phyloP scores from a whole-genome alignment of 805 yeast species.

The Jamesozyma jinghongensis region DNA sequence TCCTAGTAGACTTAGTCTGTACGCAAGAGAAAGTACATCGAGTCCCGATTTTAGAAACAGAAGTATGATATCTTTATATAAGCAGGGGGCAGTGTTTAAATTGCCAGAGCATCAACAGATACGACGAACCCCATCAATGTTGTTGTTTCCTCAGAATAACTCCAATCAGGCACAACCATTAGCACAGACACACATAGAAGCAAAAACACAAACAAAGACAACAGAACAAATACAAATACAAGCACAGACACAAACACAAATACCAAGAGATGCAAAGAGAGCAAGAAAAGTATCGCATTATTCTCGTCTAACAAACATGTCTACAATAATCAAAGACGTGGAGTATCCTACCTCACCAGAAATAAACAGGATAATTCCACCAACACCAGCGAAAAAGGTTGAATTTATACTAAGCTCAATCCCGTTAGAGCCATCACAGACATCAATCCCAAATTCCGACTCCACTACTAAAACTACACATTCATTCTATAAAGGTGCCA shows the following conservation, averaged over 20 bases:
- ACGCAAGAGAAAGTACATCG: constrained; percentile 24
- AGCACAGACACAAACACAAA: neutral
- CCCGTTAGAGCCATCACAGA: constrained; percentile 4
- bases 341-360: constrained; percentile 40
- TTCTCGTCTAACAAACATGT: constrained; percentile 17
- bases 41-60: constrained; percentile 27
- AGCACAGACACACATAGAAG: constrained; percentile 1
- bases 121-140: constrained; percentile 24
- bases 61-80: constrained; percentile 24
- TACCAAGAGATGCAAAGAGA: neutral
- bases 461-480: too few species aligned
- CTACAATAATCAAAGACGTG: constrained; percentile 22
- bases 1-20: constrained; percentile 22
- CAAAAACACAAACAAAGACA: neutral
- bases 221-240: neutral
- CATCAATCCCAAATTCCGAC: constrained; percentile 12
- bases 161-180: constrained; percentile 6
- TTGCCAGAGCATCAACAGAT: constrained; percentile 8
- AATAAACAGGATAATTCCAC: constrained; percentile 43
- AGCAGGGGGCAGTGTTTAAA: constrained; percentile 13
- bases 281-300: constrained; percentile 8
- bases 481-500: constrained; percentile 15
- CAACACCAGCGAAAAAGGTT: constrained; percentile 60
- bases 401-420: constrained; percentile 33
- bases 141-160: constrained; percentile 24